phyloP scores from a whole-genome alignment of 192 early-diverging fungal genomes.

The Coemansia sp. region DNA sequence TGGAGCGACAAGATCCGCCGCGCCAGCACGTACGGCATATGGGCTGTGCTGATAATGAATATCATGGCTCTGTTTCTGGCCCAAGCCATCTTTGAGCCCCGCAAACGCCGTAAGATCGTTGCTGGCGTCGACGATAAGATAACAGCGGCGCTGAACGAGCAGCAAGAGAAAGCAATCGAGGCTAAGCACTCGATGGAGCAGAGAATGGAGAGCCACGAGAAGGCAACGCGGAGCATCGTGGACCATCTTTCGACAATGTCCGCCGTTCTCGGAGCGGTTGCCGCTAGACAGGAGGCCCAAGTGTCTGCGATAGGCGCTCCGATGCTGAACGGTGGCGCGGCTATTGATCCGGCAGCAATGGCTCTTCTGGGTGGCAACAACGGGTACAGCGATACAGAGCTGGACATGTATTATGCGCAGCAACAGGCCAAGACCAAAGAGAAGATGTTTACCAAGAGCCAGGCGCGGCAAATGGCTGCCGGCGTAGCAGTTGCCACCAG shows the following conservation, averaged over 20 bases:
- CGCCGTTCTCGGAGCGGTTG: conserved; percentile 16
- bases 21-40: conserved; percentile 72
- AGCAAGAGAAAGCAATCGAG: conserved; percentile 23
- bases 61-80: conserved; percentile 65
- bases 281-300: conserved; percentile 20
- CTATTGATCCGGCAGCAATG: background rate
- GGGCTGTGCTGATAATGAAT: conserved; percentile 70
- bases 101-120: conserved; percentile 64
- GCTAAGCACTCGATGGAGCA: background rate
- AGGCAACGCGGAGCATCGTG: conserved; percentile 10
- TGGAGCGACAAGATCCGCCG: conserved; percentile 86
- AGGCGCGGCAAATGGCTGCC: conserved; percentile 1
- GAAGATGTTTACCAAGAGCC: conserved; percentile 8
- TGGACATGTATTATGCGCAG: conserved; percentile 48
- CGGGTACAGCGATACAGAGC: conserved; percentile 43
- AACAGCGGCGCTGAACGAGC: conserved; percentile 48
- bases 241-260: conserved; percentile 25
- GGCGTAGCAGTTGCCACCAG: background rate
- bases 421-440: background rate
- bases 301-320: conserved; percentile 5
- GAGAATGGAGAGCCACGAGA: conserved; percentile 20
- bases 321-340: background rate
- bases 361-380: background rate
- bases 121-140: conserved; percentile 67
- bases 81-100: conserved; percentile 72